Evolutionary conservation across 2,329 filamentous ascomycete genomes (phyloP).

Genomic region (Sordariomycetes sp.): DNA sequence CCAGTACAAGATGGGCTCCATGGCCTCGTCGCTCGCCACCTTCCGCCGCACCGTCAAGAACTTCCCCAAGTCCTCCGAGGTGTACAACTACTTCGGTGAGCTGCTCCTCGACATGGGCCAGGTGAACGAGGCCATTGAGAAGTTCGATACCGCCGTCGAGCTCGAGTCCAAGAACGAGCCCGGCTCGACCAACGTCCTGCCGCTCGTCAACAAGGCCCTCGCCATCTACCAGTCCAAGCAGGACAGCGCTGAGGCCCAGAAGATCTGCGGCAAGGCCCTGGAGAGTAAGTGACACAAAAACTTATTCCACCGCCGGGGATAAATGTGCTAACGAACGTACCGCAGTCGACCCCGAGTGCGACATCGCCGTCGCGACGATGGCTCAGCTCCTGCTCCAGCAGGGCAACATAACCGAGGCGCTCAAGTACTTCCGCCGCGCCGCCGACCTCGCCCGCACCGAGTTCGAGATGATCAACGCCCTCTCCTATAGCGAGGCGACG

Average conservation of each 20-base stretch:
- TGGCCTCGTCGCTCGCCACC: slow-evolving; percentile 95
- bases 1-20: slow-evolving; percentile 98
- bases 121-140: slow-evolving; percentile 88
- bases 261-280: slow-evolving; percentile 91
- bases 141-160: slow-evolving; percentile 96
- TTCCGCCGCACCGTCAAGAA: slow-evolving; percentile 98
- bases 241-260: slow-evolving; percentile 87
- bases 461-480: slow-evolving; percentile 87
- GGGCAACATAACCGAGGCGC: slow-evolving; percentile 88
- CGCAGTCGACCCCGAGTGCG: slow-evolving; percentile 90
- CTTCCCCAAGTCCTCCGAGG: slow-evolving; percentile 90
- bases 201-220: slow-evolving; percentile 95
- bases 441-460: slow-evolving; percentile 91
- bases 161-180: slow-evolving; percentile 95
- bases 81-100: slow-evolving; percentile 99
- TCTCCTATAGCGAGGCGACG: slow-evolving; percentile 94
- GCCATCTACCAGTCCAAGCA: slow-evolving; percentile 98
- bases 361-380: slow-evolving; percentile 98
- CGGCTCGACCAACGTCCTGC: slow-evolving; percentile 92
- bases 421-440: slow-evolving; percentile 94
- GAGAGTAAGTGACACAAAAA: slow-evolving; percentile 65
- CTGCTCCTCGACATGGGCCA: slow-evolving; percentile 93
- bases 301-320: neutral
- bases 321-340: slow-evolving; percentile 20
- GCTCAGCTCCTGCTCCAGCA: slow-evolving; percentile 94